Conservation (phyloP, 2,329 filamentous ascomycete genomes). For the Didymella segeticola region DNA sequence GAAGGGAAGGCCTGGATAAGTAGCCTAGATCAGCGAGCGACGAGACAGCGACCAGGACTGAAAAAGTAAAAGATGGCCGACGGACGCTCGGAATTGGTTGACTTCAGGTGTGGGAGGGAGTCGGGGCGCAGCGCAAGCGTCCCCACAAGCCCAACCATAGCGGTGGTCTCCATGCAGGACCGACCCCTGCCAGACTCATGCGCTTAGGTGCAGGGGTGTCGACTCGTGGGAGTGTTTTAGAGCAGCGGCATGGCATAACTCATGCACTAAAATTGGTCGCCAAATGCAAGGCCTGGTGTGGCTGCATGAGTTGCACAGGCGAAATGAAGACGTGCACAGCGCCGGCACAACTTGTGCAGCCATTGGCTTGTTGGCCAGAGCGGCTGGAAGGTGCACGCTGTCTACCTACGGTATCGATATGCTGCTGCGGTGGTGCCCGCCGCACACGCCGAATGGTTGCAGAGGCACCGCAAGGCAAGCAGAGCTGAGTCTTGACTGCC, state of each 20-base stretch:
- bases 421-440: slow-evolving; percentile 16
- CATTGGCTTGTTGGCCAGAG: slow-evolving; percentile 24
- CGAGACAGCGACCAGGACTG: slow-evolving; percentile 47
- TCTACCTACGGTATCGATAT: slow-evolving; percentile 33
- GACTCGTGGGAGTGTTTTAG: slow-evolving; percentile 45
- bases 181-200: slow-evolving; percentile 45
- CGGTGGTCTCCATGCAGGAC: slow-evolving; percentile 39
- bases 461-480: not conserved
- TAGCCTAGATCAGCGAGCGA: slow-evolving; percentile 50
- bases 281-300: slow-evolving; percentile 40
- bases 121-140: slow-evolving; percentile 48
- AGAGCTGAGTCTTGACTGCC: slow-evolving; percentile 19
- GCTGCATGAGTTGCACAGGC: slow-evolving; percentile 39
- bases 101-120: slow-evolving; percentile 37
- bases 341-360: slow-evolving; percentile 32
- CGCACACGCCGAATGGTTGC: slow-evolving; percentile 33
- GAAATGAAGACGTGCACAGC: slow-evolving; percentile 47
- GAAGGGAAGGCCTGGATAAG: slow-evolving; percentile 49
- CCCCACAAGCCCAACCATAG: slow-evolving; percentile 46
- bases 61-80: slow-evolving; percentile 53
- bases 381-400: slow-evolving; percentile 11
- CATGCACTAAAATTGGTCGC: slow-evolving; percentile 43
- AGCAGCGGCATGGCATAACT: slow-evolving; percentile 49
- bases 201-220: slow-evolving; percentile 41
- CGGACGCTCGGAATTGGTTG: slow-evolving; percentile 49